Base-by-base conservation (phyloP, 1,139 yeast genomes). In the Candida pseudoviswanathii region DNA sequence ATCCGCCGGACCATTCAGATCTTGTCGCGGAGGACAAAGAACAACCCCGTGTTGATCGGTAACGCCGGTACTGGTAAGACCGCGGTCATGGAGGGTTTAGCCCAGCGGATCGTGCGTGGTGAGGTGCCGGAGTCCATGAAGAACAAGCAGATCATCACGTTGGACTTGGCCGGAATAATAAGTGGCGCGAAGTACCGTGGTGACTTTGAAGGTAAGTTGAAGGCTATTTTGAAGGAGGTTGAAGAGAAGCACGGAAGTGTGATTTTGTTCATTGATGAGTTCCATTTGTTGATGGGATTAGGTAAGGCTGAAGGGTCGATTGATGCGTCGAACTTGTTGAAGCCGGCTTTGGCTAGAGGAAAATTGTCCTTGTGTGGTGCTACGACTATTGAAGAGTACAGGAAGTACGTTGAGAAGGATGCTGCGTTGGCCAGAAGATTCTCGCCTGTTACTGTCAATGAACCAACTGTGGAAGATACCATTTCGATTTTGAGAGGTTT, bases 51-150 rank as follows among this genome's bases (percentile, higher is more conserved):
- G 0, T 69, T 94, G 46, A 90, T 92, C 47, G 99, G 98, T 54
- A 84, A 89, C 56, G 98, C 99, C 0, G 99, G 99, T 70, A 95
- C 96, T 0, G 99, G 99, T 70, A 94, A 94, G 68, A 94, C 98
- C 0, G 96, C 97, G 4, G 85, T 94, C 48, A 87, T 94, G 83
- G 99, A 94, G 66, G 99, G 98, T 0, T 75, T 94, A 45, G 98
- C 98, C 0, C 98, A 94, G 68, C 73, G 97, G 59, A 91, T 94
- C 49, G 83, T 89, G 11, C 83, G 88, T 51, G 94, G 94, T 7
- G 96, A 91, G 62, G 99, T 94, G 1, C 99, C 99, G 0, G 98
- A 94, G 54, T 82, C 91, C 45, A 85, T 94, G 86, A 89, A 89
- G 63, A 84, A 87, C 51, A 92, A 94, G 66, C 81, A 83, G 54